Evolutionary conservation across 2,329 filamentous ascomycete genomes (phyloP).

Genomic region (Pyricularia grisea): DNA sequence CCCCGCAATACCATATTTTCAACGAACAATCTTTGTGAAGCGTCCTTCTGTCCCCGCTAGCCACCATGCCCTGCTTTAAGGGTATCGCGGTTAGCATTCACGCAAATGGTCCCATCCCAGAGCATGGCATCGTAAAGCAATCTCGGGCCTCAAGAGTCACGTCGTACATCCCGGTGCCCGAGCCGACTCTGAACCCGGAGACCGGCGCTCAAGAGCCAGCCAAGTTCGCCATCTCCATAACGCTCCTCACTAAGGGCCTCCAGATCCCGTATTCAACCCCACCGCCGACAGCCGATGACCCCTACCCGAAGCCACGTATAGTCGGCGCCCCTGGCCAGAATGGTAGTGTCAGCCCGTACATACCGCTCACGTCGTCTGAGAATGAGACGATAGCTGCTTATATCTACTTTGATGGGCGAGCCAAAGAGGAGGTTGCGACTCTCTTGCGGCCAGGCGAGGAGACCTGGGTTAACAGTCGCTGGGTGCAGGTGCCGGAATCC

Average conservation of each 20-base stretch:
- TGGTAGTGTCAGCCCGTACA: slow-evolving; percentile 67
- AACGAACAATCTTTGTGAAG: background rate
- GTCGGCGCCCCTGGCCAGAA: slow-evolving; percentile 54
- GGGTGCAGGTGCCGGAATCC: slow-evolving; percentile 86
- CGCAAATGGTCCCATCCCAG: slow-evolving; percentile 69
- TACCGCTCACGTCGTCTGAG: slow-evolving; percentile 81
- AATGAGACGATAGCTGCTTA: slow-evolving; percentile 96
- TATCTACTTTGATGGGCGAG: slow-evolving; percentile 94
- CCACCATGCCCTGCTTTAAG: slow-evolving; percentile 88
- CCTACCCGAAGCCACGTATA: slow-evolving; percentile 70
- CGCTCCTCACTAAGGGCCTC: slow-evolving; percentile 78
- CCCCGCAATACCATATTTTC: background rate
- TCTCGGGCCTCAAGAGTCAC: slow-evolving; percentile 87
- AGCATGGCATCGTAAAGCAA: slow-evolving; percentile 92
- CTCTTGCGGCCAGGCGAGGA: slow-evolving; percentile 86
- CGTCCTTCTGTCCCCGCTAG: background rate
- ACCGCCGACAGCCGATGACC: slow-evolving; percentile 66
- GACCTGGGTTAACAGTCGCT: slow-evolving; percentile 97
- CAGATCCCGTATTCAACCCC: slow-evolving; percentile 89
- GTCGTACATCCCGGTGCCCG: slow-evolving; percentile 92
- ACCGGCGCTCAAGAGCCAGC: slow-evolving; percentile 79
- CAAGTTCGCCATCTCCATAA: slow-evolving; percentile 97
- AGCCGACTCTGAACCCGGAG: slow-evolving; percentile 64
- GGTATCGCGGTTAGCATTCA: slow-evolving; percentile 98
- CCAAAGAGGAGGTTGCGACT: slow-evolving; percentile 95